Evolutionary conservation across 2,329 filamentous ascomycete genomes (phyloP), one percentile per base, ranked within the genome.

Genomic region (Phyllosticta paracitricarpa): DNA sequence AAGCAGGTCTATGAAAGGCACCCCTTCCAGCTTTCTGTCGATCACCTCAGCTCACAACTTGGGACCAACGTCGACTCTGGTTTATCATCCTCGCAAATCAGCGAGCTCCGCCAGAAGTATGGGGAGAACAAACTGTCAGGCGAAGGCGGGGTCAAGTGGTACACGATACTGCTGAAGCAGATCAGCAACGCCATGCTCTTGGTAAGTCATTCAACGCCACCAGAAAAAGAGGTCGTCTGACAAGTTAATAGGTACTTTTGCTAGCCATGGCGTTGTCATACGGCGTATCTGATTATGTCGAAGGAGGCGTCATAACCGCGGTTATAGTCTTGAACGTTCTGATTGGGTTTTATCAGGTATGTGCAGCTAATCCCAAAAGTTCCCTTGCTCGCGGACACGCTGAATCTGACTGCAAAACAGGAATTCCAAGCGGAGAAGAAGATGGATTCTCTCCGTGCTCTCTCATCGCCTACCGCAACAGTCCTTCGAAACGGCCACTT

Each of bases 201-300:
- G 61, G 72, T 75, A 60, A 40, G 58, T 61, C 24, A 17, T 4
- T 14, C 1, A 22, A 19, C 8, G 28, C 22, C 22, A 35, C 28
- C 14, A 3, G 4, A 2, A 28, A 26, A 25, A 2, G 33, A 28
- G 28, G 28, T n/a, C 12, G 17, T 4, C 53, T 61, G 5, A 63
- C 54, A 10, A 14, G 14, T n/a, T 22, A 2, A 6, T 28, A 89
- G 87, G 86, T 89, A 64, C 84, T 91, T 66, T 79, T 91, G 66
- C 84, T 89, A 68, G 88, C 89, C 68, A 89, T 89, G 84, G 85
- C 84, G 62, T 77, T 82, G 55, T 81, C 79, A 63, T 88, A 86
- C 74, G 83, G 80, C 70, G 88, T 88, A 66, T 69, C 78, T 66
- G 85, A 86, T 70, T 86, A 80, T 68, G 79, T 85, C 70, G 84